phyloP scores from a whole-genome alignment of 1,139 yeast genomes.

The Candida tunisiensis region DNA sequence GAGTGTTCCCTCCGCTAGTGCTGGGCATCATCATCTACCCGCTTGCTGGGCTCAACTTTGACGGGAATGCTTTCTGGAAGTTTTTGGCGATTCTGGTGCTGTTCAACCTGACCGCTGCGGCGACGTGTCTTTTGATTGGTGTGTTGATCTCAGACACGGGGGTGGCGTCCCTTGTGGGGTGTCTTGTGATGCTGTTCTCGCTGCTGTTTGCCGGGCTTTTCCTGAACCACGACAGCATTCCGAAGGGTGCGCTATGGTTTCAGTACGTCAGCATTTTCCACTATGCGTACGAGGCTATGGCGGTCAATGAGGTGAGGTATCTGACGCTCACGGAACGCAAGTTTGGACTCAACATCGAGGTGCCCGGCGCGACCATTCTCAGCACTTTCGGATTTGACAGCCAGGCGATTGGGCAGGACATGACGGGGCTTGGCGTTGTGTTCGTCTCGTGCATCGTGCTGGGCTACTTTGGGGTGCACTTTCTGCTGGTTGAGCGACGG shows the following conservation, averaged over 20 bases:
- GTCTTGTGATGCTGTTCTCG: constrained; percentile 65
- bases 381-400: constrained; percentile 91
- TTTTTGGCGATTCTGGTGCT: constrained; percentile 53
- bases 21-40: constrained; percentile 83
- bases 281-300: constrained; percentile 84
- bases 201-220: constrained; percentile 85
- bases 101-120: constrained; percentile 74
- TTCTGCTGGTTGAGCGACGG: constrained; percentile 59
- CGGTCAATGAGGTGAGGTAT: constrained; percentile 87
- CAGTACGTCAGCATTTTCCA: constrained; percentile 85
- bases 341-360: constrained; percentile 84
- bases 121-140: constrained; percentile 76
- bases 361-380: constrained; percentile 95
- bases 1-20: constrained; percentile 80
- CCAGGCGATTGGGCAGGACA: constrained; percentile 54
- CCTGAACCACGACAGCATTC: constrained; percentile 65
- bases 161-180: constrained; percentile 81
- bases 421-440: constrained; percentile 30
- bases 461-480: constrained; percentile 65
- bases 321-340: constrained; percentile 73
- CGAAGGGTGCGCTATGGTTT: constrained; percentile 55
- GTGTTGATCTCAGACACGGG: constrained; percentile 81
- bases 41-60: constrained; percentile 71
- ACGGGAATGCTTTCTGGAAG: constrained; percentile 58
- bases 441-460: constrained; percentile 33